A percentile compares a stretch with the other conserved stretches of the same genome.
These are phyloP conservation scores for Coemansia sp. DNA, from an alignment of 192 early-diverging fungal species.

Conservation along the genomic window DNA sequence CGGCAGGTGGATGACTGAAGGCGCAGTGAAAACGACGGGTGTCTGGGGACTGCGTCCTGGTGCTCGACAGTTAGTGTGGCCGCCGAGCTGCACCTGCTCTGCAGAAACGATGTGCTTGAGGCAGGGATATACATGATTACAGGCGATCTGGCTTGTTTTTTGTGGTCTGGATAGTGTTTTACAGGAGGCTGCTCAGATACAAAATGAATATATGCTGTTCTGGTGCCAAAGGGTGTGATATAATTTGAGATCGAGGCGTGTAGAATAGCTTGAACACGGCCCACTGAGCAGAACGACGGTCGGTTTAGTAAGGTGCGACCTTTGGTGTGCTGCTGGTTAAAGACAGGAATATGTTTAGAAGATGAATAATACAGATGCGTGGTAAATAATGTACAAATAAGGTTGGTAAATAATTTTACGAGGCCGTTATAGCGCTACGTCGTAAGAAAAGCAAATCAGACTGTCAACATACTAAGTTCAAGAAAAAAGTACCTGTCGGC, in stretches of 20 bases:
- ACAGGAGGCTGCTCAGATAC: background rate
- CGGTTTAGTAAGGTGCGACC: background rate
- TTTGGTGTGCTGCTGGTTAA: background rate
- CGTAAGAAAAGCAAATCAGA: background rate
- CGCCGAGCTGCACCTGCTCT: slow-evolving; percentile 12
- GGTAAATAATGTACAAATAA: slow-evolving; percentile 7
- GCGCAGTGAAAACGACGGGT: slow-evolving; percentile 5
- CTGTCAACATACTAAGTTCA: background rate
- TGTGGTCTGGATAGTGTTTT: background rate
- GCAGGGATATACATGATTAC: slow-evolving; percentile 47
- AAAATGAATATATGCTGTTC: background rate
- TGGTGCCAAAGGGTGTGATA: background rate
- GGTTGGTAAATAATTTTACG: background rate
- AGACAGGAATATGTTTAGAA: background rate
- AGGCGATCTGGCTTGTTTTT: background rate
- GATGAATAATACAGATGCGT: slow-evolving; percentile 5
- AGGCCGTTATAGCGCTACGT: background rate
- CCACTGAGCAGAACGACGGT: background rate
- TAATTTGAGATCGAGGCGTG: background rate
- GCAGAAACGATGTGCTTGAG: slow-evolving; percentile 17
- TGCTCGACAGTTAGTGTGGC: background rate
- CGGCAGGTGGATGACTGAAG: slow-evolving; percentile 2
- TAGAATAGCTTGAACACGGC: background rate
- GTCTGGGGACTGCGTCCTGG: background rate
- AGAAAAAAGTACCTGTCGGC: background rate